Percentiles rank a stretch among this genome's conserved stretches.
Conservation (phyloP, 2,329 filamentous ascomycete genomes). For the Bimuria novae-zelandiae region DNA sequence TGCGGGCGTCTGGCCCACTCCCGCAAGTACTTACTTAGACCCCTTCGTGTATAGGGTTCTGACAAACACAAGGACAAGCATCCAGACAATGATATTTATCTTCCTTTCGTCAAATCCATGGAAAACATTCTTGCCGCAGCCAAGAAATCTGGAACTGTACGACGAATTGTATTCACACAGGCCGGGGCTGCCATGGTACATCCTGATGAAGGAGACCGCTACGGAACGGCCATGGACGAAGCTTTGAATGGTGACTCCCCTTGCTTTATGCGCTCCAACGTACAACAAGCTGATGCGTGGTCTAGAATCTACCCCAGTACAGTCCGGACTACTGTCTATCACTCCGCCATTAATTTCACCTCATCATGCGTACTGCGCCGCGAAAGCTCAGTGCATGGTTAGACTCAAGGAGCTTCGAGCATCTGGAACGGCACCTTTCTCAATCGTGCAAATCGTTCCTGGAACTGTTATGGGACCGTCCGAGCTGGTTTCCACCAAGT, state of each 20-base stretch:
- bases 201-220: slow-evolving; percentile 37
- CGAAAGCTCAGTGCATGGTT: slow-evolving; percentile 42
- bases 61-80: slow-evolving; percentile 25
- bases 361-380: slow-evolving; percentile 40
- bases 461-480: slow-evolving; percentile 42
- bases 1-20: slow-evolving; percentile 41
- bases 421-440: slow-evolving; percentile 24
- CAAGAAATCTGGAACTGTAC: slow-evolving; percentile 28
- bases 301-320: slow-evolving; percentile 30
- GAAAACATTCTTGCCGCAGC: slow-evolving; percentile 35
- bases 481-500: slow-evolving; percentile 29
- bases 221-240: slow-evolving; percentile 34
- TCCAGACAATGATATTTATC: slow-evolving; percentile 40
- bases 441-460: slow-evolving; percentile 40
- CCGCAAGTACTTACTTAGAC: slow-evolving; percentile 20
- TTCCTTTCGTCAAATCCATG: slow-evolving; percentile 40
- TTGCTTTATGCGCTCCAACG: no score
- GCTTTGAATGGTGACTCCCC: slow-evolving; percentile 30
- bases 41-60: background rate
- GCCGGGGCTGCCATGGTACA: slow-evolving; percentile 40
- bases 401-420: slow-evolving; percentile 27
- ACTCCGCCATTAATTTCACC: slow-evolving; percentile 33
- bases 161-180: slow-evolving; percentile 40
- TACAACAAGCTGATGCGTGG: background rate
- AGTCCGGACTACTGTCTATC: slow-evolving; percentile 25